These are phyloP conservation scores for Populus deltoides DNA, from an alignment of 345 rosid genomes.

Conservation along the genomic window DNA sequence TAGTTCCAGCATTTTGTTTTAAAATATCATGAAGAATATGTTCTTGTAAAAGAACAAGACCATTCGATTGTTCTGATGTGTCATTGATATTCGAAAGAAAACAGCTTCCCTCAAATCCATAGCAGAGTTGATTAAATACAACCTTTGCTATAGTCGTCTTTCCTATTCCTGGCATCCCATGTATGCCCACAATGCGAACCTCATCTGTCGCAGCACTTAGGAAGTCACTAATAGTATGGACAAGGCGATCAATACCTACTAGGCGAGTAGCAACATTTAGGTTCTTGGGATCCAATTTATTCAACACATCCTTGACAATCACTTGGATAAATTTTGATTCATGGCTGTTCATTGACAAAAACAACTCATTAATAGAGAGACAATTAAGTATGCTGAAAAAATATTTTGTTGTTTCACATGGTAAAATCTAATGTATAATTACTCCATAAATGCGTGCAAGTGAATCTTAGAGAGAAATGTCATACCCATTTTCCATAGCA, in stretches of 20 bases:
- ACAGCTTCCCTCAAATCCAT: not conserved
- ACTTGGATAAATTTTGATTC: slow-evolving; percentile 31
- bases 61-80: not conserved
- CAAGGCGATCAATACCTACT: not conserved
- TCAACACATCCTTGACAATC: slow-evolving; percentile 24
- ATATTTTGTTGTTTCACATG: too few species aligned
- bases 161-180: not conserved
- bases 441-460: not conserved
- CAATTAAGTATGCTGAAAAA: not conserved
- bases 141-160: not conserved
- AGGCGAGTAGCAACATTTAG: not conserved
- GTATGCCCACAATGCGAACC: not conserved
- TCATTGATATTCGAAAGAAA: not conserved
- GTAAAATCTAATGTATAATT: too few species aligned
- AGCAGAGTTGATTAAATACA: not conserved
- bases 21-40: not conserved
- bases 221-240: slow-evolving; percentile 6
- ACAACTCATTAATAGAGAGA: too few species aligned
- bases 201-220: not conserved
- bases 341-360: slow-evolving; percentile 2
- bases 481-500: not conserved
- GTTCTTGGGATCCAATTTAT: slow-evolving; percentile 17
- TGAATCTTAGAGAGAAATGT: not conserved
- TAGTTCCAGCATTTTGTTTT: not conserved
- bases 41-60: not conserved